These are phyloP conservation scores for Magnolia sinica DNA, from an alignment of 164 flowering plant species.

Conservation along the genomic window DNA sequence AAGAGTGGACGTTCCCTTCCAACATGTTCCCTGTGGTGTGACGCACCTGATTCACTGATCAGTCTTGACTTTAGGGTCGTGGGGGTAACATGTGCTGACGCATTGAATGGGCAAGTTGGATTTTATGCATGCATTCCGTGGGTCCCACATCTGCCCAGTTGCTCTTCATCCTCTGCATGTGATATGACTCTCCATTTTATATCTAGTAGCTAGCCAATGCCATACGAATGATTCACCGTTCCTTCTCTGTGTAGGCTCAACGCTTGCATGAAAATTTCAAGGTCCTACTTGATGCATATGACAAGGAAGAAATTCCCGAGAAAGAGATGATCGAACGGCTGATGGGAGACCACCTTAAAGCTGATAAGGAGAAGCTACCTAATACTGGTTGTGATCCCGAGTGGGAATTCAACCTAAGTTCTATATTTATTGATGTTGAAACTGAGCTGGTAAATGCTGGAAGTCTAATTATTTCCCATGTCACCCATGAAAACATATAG, in stretches of 20 bases:
- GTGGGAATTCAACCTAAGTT: conserved; percentile 45
- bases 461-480: neutral
- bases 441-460: conserved; percentile 43
- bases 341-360: conserved; percentile 46
- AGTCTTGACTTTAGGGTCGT: too few relatives aligned
- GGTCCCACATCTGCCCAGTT: too few relatives aligned
- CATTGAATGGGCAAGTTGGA: too few relatives aligned
- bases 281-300: conserved; percentile 27
- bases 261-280: conserved; percentile 36
- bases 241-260: conserved; percentile 21
- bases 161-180: too few relatives aligned
- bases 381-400: conserved; percentile 33
- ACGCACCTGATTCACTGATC: too few relatives aligned
- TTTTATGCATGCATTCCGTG: too few relatives aligned
- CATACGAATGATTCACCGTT: neutral
- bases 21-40: too few relatives aligned
- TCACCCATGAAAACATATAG: neutral
- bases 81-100: too few relatives aligned
- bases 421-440: conserved; percentile 50
- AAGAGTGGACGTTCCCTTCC: too few relatives aligned
- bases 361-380: conserved; percentile 43
- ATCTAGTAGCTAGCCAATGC: neutral
- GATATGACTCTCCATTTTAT: too few relatives aligned
- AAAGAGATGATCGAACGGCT: conserved; percentile 40
- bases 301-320: conserved; percentile 26